These are phyloP conservation scores for Pseudogymnoascus sp. DNA, from an alignment of 2,329 filamentous ascomycete genomes.

Conservation along the genomic window DNA sequence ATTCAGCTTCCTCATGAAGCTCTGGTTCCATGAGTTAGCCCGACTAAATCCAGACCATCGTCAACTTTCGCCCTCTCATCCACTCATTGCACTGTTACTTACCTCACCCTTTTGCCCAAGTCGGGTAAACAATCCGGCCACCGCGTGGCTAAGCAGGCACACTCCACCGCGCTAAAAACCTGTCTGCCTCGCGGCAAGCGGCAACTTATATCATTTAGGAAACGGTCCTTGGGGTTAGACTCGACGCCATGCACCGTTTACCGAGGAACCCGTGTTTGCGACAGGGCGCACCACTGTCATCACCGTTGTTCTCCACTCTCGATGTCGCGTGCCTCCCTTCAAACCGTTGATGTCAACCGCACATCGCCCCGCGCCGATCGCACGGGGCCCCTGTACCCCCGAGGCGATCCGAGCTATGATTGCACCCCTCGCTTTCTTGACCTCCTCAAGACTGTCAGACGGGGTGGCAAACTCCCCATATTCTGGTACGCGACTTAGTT, in stretches of 20 bases:
- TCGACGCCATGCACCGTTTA: neutral
- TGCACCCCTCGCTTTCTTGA: neutral
- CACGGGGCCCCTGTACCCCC: neutral
- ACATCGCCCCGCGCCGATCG: neutral
- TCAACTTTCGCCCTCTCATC: neutral
- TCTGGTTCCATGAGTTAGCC: neutral
- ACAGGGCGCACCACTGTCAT: neutral
- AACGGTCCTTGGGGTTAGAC: neutral
- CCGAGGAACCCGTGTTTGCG: neutral
- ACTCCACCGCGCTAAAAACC: neutral
- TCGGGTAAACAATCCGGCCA: neutral
- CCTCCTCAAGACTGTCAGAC: neutral
- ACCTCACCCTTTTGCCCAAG: neutral
- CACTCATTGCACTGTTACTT: neutral
- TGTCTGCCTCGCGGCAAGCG: neutral
- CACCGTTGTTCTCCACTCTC: neutral
- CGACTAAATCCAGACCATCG: neutral
- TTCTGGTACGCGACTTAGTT: neutral
- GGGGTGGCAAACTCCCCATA: neutral
- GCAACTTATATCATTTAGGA: neutral
- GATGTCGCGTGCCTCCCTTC: neutral
- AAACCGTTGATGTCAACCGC: neutral
- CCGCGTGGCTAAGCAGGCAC: neutral
- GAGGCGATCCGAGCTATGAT: neutral
- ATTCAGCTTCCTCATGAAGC: neutral